Base-by-base conservation (phyloP, 2,329 filamentous ascomycete species). In the Leptographium flavum region DNA sequence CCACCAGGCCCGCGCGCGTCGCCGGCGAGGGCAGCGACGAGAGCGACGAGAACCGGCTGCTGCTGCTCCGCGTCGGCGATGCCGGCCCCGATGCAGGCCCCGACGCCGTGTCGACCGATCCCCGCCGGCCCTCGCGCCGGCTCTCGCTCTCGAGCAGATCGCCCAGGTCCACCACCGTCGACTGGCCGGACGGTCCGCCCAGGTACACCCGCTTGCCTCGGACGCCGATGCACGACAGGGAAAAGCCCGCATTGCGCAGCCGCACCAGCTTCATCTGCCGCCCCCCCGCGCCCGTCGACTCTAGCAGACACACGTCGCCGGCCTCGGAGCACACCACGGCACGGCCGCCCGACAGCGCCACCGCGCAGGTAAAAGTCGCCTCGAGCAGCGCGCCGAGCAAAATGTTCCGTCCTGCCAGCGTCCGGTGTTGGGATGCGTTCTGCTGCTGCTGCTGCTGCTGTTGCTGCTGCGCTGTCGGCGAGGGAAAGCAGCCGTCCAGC, bases 271-370 rank as follows among this genome's bases (percentile, higher is more conserved):
- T 84, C 60, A 83, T 82, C 50, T 79, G 75, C 50, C 79, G 80
- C n/a, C n/a, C n/a, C n/a, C n/a, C n/a, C n/a, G n/a, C n/a, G 43
- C 75, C 78, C 28, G 73, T 74, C 52, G 94, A 84, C 50, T 95
- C 83, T 28, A 95, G 68, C 27, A 94, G 67, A 60, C 90, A 96
- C n/a, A 98, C 69, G 56, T 93, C 83, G 25, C 92, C 92, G 47
- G 78, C 76, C 56, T 95, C 88, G 4, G 90, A 85, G 63, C 87
- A 92, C 36, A 96, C 69, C 35, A 96, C 74, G 17, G 87, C 82
- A 55, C 80, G 83, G 36, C 73, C 74, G 31, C 84, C 76, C 32
- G 83, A 80, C 30, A 94, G 74, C 15, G 76, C 68, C 15, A 79
- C 75, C 5, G 87, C 79, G 51, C 83, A 86, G 17, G 80, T 86